Conservation (phyloP, 352 stramenopile genomes). For the Phytophthora palmivora region DNA sequence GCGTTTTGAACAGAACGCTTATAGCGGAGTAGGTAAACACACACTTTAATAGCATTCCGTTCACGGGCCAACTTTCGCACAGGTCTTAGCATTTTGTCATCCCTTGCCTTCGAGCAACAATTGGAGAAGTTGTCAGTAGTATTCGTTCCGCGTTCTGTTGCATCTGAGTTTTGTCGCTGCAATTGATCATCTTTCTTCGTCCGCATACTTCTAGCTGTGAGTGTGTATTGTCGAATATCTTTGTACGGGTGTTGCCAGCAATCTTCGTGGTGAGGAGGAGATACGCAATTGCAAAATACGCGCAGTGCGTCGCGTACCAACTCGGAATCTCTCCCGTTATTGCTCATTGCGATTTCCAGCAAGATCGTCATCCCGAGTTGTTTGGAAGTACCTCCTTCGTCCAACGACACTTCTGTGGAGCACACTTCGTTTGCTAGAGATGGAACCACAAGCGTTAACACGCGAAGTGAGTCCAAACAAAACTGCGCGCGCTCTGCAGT, state of each 20-base stretch:
- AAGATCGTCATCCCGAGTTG: slow-evolving; percentile 71
- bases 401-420: slow-evolving; percentile 66
- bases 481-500: slow-evolving; percentile 84
- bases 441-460: slow-evolving; percentile 80
- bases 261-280: slow-evolving; percentile 73
- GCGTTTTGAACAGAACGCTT: slow-evolving; percentile 88
- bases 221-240: slow-evolving; percentile 81
- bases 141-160: slow-evolving; percentile 7
- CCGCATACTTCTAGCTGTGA: slow-evolving; percentile 77
- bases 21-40: slow-evolving; percentile 87
- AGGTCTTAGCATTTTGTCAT: slow-evolving; percentile 71
- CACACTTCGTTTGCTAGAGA: slow-evolving; percentile 78
- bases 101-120: slow-evolving; percentile 67
- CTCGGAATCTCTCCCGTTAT: slow-evolving; percentile 73
- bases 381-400: slow-evolving; percentile 53
- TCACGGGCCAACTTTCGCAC: slow-evolving; percentile 80
- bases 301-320: slow-evolving; percentile 75
- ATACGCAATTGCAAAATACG: slow-evolving; percentile 89
- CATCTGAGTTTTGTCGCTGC: slow-evolving; percentile 19
- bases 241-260: slow-evolving; percentile 89
- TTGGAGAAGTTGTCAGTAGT: slow-evolving; percentile 25
- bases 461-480: slow-evolving; percentile 75
- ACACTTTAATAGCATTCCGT: slow-evolving; percentile 89
- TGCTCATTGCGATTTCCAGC: slow-evolving; percentile 81
- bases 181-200: slow-evolving; percentile 47